phyloP scores from a whole-genome alignment of 208 protist species.

The Acanthamoeba royreba region DNA sequence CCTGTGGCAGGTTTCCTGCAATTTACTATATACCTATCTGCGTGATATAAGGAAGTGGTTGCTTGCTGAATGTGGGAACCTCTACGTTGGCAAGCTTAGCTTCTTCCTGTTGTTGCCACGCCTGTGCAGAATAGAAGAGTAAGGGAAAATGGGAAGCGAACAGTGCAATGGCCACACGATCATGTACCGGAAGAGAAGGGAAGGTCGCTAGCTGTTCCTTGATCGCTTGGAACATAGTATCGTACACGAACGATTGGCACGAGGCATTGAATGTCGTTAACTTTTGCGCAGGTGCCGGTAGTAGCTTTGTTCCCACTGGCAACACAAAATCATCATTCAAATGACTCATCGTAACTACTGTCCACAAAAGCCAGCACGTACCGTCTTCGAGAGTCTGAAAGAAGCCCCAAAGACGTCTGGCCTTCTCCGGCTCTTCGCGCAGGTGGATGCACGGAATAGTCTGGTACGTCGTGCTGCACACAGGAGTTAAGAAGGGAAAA shows the following conservation, averaged over 20 bases:
- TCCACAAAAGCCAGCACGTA: neutral
- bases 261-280: neutral
- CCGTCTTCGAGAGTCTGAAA: slow-evolving; percentile 3
- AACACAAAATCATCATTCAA: neutral
- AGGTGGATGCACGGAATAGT: neutral
- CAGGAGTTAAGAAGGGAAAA: neutral
- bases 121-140: neutral
- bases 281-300: neutral
- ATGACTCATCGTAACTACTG: too few species aligned
- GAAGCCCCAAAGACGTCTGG: neutral
- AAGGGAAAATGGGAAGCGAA: neutral
- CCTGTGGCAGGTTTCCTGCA: neutral
- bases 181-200: neutral
- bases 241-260: neutral
- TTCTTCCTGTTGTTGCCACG: neutral
- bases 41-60: neutral
- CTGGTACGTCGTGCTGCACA: neutral
- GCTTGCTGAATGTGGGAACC: slow-evolving; percentile 11
- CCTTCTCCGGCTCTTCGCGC: slow-evolving; percentile 14
- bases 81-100: neutral
- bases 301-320: neutral
- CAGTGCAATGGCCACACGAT: neutral
- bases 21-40: neutral
- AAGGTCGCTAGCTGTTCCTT: neutral
- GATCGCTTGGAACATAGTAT: slow-evolving; percentile 23